Evolutionary conservation across 495 filamentous ascomycete species (phyloP), one percentile per base, ranked within the genome.

Genomic region (Penicillium robsamsonii): DNA sequence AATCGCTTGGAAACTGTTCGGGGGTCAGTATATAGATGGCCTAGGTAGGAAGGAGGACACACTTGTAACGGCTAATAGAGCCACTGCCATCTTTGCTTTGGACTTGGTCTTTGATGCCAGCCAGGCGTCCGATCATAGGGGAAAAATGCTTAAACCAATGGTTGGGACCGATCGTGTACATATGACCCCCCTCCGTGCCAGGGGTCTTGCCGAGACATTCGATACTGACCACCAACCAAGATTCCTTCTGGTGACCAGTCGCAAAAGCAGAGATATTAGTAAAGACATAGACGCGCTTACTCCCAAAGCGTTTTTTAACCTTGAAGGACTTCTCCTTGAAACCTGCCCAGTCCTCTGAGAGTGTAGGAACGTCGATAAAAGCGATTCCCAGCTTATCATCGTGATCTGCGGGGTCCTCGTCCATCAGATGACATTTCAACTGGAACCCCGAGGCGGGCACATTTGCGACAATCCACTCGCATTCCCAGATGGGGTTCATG

Each of bases 301-400:
- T 96, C 9, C 86, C 91, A 58, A 86, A 84, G 8, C 90, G 84
- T 71, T 92, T 92, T 75, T 87, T 90, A 29, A 96, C 77, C 58
- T 87, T 82, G 63, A 86, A 93, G 8, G 76, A 65, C 45, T 85
- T 77, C 33, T 86, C 81, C 29, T 80, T 77, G 27, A 91, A 81
- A 0, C 86, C 87, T n/a, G 70, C 46, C 89, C 90, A 94, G 35
- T 79, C 57, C 44, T 87, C 83, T 31, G 74, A 75, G 13, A 96
- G 59, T 15, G 68, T 63, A 18, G 74, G 67, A 0, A 87, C 82
- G 3, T 80, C 64, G 41, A 96, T 76, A 35, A 88, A 87, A 5
- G 87, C 86, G 66, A 94, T 92, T 4, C 93, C 93, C 7, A 97
- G 79, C 37, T 87, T 81, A 69, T 97, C 93, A 61, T 97, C 88